Conservation (phyloP, 164 flowering plant species). For the Platanus orientalis region DNA sequence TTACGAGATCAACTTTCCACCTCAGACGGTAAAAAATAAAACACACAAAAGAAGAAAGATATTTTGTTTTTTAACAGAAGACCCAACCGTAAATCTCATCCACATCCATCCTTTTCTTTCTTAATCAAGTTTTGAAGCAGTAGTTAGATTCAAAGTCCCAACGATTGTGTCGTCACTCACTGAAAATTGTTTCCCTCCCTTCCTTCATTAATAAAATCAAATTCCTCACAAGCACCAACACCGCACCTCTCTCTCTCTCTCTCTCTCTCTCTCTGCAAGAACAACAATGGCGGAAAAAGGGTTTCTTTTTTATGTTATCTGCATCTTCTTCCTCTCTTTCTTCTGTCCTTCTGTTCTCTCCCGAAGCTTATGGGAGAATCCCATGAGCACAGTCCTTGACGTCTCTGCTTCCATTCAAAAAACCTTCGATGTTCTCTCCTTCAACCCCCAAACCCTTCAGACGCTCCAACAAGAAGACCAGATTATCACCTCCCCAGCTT, state of each 20-base stretch:
- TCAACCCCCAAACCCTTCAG: constrained; percentile 11
- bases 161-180: constrained; percentile 17
- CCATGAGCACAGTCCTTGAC: constrained; percentile 38
- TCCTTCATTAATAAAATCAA: neutral
- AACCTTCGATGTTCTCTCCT: constrained; percentile 29
- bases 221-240: neutral
- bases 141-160: constrained; percentile 19
- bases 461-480: constrained; percentile 9
- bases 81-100: neutral
- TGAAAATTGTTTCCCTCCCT: neutral
- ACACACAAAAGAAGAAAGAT: too few species aligned
- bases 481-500: constrained; percentile 12
- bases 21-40: too few species aligned
- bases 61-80: too few species aligned
- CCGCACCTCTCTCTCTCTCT: neutral
- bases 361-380: constrained; percentile 16
- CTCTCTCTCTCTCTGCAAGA: too few species aligned
- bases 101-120: too few species aligned
- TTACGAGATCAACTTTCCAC: too few species aligned
- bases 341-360: constrained; percentile 18
- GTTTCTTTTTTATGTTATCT: constrained; percentile 1
- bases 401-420: constrained; percentile 40
- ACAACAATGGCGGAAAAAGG: constrained; percentile 15
- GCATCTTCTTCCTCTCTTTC: too few species aligned
- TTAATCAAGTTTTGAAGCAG: too few species aligned